Base-by-base conservation (phyloP, 192 early-diverging fungal genomes). In the Phlyctochytrium bullatum region DNA sequence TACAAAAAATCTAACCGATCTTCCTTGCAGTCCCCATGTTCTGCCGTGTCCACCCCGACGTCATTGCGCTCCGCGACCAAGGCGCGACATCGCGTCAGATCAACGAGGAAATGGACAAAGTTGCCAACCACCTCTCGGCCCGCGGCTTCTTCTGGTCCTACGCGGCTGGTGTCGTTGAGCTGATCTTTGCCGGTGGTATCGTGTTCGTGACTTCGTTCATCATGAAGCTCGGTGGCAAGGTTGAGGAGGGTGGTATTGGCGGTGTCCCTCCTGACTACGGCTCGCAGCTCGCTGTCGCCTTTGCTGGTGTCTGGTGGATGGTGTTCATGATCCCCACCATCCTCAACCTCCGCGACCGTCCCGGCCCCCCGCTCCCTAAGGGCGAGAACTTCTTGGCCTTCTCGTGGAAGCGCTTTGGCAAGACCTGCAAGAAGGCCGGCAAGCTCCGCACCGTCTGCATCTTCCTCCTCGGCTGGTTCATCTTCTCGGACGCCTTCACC, bases 381-480 rank as follows among this genome's bases (percentile, higher is more conserved):
- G 66, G 63, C 23, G 63, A 57, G 25, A 67, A 69, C 53, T 68
- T 40, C 14, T 1, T 73, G 14, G n/a, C 60, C 12, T 75, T 62
- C 31, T 67, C 60, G 20, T 64, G 52, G 31, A 73, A 76, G 68
- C 62, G 50, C 29, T 17, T 82, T 20, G 72, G 59, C 50, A 61
- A 64, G 35, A 79, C 78, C 2, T 36, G 84, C 23, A 65, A 63
- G 34, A 74, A 75, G 10, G 83, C 81, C 14, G 71, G 74, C 31
- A 67, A 80, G 54, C 75, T 91, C 20, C 56, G 75, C 27, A 74
- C 84, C 27, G 74, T 83, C 0, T 88, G 89, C 69, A 72, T 80
- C 58, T 90, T 89, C 69, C 74, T 92, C 6, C 52, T 89, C 6
- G 78, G 87, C 2, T 92, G 86, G 82, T 91, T 90, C 66, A 76